Conservation (phyloP, 257 asterid genomes). For the Nicotiana undulata region DNA sequence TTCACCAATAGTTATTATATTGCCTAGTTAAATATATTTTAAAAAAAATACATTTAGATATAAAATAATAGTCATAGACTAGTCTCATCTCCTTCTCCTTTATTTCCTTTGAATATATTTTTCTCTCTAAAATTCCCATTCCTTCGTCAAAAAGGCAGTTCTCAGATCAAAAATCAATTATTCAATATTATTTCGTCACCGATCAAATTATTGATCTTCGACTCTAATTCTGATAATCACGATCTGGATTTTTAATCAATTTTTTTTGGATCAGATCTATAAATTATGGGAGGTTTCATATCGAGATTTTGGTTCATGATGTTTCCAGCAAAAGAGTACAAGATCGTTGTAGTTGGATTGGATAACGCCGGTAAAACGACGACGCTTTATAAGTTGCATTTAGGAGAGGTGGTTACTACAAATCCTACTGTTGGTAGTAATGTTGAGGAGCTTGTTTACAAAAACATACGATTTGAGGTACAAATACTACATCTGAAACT, state of each 20-base stretch:
- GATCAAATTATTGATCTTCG: not conserved
- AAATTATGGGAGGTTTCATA: slow-evolving; percentile 60
- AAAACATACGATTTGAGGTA: slow-evolving; percentile 94
- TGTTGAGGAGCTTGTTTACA: slow-evolving; percentile 91
- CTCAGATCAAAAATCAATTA: not conserved
- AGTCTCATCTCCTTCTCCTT: not conserved
- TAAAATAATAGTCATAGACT: too few relatives aligned
- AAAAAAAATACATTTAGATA: too few relatives aligned
- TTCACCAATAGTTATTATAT: too few relatives aligned
- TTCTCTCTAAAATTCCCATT: not conserved
- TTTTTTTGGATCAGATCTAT: slow-evolving; percentile 3
- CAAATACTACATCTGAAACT: not conserved
- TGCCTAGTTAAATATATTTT: too few relatives aligned
- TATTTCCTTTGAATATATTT: not conserved
- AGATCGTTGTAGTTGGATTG: slow-evolving; percentile 94
- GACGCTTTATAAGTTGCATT: slow-evolving; percentile 85
- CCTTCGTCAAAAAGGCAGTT: not conserved
- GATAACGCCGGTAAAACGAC: slow-evolving; percentile 99
- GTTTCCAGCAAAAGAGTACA: slow-evolving; percentile 95
- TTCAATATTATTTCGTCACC: not conserved
- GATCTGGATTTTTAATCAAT: not conserved
- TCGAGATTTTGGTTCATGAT: slow-evolving; percentile 91
- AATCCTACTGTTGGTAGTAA: slow-evolving; percentile 99
- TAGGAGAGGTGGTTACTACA: slow-evolving; percentile 95
- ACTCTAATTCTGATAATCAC: not conserved